Conservation (phyloP, 2,329 filamentous ascomycete genomes). For the Xylariaceae sp. region DNA sequence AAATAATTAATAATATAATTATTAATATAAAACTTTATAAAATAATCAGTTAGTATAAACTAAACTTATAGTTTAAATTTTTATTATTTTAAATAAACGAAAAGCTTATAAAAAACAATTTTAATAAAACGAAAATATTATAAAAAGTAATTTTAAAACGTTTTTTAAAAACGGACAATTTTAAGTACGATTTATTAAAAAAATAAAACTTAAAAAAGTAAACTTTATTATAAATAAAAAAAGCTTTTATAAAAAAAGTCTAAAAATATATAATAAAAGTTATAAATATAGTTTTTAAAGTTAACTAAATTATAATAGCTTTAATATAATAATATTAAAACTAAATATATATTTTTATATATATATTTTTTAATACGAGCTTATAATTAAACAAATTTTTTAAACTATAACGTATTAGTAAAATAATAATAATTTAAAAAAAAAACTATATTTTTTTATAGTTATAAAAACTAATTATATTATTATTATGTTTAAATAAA, state of each 20-base stretch:
- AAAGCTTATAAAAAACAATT: conserved; percentile 17
- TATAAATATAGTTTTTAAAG: conserved; percentile 1
- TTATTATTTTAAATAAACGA: not conserved
- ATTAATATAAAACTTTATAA: no score
- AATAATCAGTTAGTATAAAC: no score
- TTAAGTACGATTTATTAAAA: conserved; percentile 8
- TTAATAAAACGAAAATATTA: conserved; percentile 1
- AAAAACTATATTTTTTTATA: conserved; percentile 12
- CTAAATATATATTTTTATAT: no score
- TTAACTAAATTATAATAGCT: not conserved
- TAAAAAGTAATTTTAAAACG: no score
- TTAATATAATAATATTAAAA: conserved; percentile 1
- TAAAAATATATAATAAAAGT: conserved; percentile 8
- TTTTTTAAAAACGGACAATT: no score
- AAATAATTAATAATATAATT: no score
- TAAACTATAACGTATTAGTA: conserved; percentile 1
- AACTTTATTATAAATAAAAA: conserved; percentile 2
- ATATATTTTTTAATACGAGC: no score
- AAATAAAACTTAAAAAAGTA: not conserved
- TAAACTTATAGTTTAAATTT: no score
- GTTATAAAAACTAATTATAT: conserved; percentile 9
- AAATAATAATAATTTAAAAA: not conserved
- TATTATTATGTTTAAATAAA: conserved; percentile 15
- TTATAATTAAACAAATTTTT: conserved; percentile 8
- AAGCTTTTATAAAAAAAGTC: conserved; percentile 8